Evolutionary conservation across 2,329 filamentous ascomycete species (phyloP), one percentile per base, ranked within the genome.

Genomic region (Colletotrichum sp.): DNA sequence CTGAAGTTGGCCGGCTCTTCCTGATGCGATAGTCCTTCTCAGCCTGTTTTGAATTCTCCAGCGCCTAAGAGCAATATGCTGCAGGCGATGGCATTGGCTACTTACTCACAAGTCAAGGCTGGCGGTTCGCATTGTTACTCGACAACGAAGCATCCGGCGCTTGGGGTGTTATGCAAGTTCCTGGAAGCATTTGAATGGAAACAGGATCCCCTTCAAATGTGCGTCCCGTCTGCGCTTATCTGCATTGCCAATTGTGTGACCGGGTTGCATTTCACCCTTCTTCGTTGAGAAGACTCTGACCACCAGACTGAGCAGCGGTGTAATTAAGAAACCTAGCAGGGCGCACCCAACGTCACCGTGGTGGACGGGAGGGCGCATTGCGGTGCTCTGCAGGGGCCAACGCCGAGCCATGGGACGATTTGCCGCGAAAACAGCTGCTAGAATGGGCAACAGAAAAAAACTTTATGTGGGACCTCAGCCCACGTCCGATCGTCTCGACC

Each of bases 401-500:
- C 57, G 12, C 28, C 71, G 49, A 59, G 34, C 44, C 28, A 69
- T 74, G 71, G 74, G 71, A 69, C 74, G 74, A 76, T 76, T 74
- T 69, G 71, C 44, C 74, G 59, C 59, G 70, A 76, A 74, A 66
- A 76, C 70, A 76, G 65, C 74, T 76, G 70, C 69, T 65, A 26
- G 24, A 52, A 52, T 52, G 44, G 44, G 44, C n/a, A 49, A 49
- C n/a, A 21, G 10, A 30, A 71, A 69, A 76, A 76, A 69, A 69
- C 21, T 66, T 76, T 69, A 69, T 73, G 74, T 76, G 74, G 74
- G 71, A 69, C 70, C 64, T 76, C 74, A 74, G 74, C 65, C 74
- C 74, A 76, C 59, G 32, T 69, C 49, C 24, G 59, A 73, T 63
- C 64, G 73, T 71, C 36, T 34, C 26, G 24, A 63, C 55, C 57